Evolutionary conservation across 169 alveolate genomes (phyloP).

Genomic region (Cryptosporidium xiaoi): DNA sequence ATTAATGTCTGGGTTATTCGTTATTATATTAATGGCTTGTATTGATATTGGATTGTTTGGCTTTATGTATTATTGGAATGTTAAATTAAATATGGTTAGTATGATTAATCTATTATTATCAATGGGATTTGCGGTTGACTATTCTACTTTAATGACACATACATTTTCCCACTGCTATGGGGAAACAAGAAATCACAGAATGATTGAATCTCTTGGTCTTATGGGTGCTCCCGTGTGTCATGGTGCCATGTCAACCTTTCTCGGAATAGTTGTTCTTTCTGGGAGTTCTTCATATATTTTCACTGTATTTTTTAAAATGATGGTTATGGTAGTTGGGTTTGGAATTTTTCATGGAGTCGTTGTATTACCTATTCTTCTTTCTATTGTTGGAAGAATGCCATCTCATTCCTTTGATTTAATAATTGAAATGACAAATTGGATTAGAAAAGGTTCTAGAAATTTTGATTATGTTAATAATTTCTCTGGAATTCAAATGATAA

Average conservation of each 20-base stretch:
- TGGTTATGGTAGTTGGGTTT: conserved; percentile 80
- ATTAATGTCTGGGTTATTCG: conserved; percentile 78
- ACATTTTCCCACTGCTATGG: conserved; percentile 82
- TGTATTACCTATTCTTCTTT: conserved; percentile 75
- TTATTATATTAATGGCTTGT: conserved; percentile 78
- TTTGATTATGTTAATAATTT: too few relatives aligned
- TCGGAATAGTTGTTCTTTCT: conserved; percentile 79
- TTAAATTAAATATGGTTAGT: conserved; percentile 82
- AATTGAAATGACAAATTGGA: conserved; percentile 29
- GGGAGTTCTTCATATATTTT: conserved; percentile 81
- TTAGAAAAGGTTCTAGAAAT: conserved; percentile 5
- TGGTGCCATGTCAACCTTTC: conserved; percentile 83
- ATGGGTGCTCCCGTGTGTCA: conserved; percentile 85
- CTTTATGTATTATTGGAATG: conserved; percentile 81
- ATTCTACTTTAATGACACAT: conserved; percentile 83
- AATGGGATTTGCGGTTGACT: conserved; percentile 83
- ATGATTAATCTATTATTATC: conserved; percentile 80
- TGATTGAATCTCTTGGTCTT: conserved; percentile 78
- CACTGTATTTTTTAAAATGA: conserved; percentile 83
- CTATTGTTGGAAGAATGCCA: conserved; percentile 75
- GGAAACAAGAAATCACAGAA: conserved; percentile 77
- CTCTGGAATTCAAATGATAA: too few relatives aligned
- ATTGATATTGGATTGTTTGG: conserved; percentile 83
- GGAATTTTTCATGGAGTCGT: conserved; percentile 78
- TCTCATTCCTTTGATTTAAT: conserved; percentile 22